Percentiles rank a stretch among this genome's conserved stretches.
Conservation (phyloP, 768 basidiomycete species). For the Agrocybe chaxingu region DNA sequence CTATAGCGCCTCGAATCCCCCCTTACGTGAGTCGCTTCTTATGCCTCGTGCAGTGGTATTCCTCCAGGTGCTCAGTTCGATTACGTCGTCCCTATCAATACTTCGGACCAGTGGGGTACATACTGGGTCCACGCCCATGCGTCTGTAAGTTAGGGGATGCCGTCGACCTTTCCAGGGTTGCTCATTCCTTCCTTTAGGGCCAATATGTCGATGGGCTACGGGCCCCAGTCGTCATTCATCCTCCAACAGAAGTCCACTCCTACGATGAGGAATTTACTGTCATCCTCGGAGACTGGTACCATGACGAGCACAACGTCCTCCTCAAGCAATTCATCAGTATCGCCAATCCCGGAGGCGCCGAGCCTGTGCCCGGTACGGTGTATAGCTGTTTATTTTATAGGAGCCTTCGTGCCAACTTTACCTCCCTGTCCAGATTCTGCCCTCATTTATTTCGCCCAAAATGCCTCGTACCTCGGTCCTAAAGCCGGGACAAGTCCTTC, state of each 20-base stretch:
- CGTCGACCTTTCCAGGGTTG: neutral
- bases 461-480: slow-evolving; percentile 65
- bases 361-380: slow-evolving; percentile 77
- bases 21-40: neutral
- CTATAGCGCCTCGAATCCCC: neutral
- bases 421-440: slow-evolving; percentile 52
- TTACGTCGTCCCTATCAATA: slow-evolving; percentile 70
- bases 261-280: slow-evolving; percentile 94
- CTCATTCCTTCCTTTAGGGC: slow-evolving; percentile 39
- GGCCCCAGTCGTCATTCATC: slow-evolving; percentile 80
- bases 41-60: slow-evolving; percentile 54
- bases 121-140: slow-evolving; percentile 81
- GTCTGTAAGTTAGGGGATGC: slow-evolving; percentile 30
- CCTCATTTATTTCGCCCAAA: slow-evolving; percentile 81
- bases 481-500: slow-evolving; percentile 46
- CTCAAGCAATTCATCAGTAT: slow-evolving; percentile 65
- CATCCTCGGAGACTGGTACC: slow-evolving; percentile 91
- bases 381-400: neutral
- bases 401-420: neutral
- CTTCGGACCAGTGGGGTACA: slow-evolving; percentile 72
- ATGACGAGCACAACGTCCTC: slow-evolving; percentile 64
- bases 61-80: slow-evolving; percentile 69
- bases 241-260: slow-evolving; percentile 55
- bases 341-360: slow-evolving; percentile 78
- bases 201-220: slow-evolving; percentile 94